These are phyloP conservation scores for Zymoseptoria pseudotritici DNA, from an alignment of 2,329 filamentous ascomycete species.

Conservation along the genomic window DNA sequence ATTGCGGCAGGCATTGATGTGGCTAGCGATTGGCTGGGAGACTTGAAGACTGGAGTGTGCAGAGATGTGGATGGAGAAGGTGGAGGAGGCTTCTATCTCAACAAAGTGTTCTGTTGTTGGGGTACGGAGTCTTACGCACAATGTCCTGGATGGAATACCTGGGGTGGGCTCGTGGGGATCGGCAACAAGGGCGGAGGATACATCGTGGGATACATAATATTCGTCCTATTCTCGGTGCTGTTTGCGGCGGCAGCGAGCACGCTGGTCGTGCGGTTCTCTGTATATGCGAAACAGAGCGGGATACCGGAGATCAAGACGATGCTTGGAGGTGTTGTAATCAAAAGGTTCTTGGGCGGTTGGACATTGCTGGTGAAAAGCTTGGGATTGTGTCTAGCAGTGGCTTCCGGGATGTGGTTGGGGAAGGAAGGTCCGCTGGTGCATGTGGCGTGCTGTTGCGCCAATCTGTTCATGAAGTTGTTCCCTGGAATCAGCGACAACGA, in stretches of 20 bases:
- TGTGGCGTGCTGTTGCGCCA: constrained; percentile 93
- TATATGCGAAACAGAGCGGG: constrained; percentile 87
- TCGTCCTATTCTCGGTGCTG: constrained; percentile 74
- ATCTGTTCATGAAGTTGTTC: constrained; percentile 87
- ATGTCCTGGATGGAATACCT: constrained; percentile 80
- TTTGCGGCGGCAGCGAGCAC: constrained; percentile 73
- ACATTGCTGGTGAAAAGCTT: constrained; percentile 84
- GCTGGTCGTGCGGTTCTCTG: constrained; percentile 74
- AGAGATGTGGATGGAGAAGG: constrained; percentile 68
- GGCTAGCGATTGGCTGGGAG: constrained; percentile 84
- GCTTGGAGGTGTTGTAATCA: constrained; percentile 86
- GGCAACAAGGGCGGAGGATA: constrained; percentile 62
- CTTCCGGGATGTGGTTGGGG: constrained; percentile 91
- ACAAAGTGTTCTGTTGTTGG: constrained; percentile 86
- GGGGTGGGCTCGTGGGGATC: constrained; percentile 68
- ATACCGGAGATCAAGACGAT: constrained; percentile 98
- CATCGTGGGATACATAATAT: constrained; percentile 81
- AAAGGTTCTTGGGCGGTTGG: constrained; percentile 78
- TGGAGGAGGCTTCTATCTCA: constrained; percentile 67
- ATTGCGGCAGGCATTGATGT: constrained; percentile 87
- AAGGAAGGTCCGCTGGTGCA: constrained; percentile 95
- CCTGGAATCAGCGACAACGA: constrained; percentile 76
- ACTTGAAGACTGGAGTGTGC: constrained; percentile 87
- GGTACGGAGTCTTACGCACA: constrained; percentile 74
- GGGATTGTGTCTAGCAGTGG: constrained; percentile 81